phyloP scores from a whole-genome alignment of 192 early-diverging fungal species.

The Coemansia sp. region DNA sequence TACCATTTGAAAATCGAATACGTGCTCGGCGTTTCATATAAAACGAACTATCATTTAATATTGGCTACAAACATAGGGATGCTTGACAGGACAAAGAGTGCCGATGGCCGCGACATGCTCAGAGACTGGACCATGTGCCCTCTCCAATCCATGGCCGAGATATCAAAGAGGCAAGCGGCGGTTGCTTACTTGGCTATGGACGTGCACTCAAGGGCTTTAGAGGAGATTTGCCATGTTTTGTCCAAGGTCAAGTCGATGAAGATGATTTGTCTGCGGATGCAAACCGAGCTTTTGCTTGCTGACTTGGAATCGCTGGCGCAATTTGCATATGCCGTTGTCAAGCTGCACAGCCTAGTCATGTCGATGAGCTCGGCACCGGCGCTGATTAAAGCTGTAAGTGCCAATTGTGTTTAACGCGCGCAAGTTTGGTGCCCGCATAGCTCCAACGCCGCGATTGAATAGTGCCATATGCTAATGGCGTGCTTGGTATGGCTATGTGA shows the following conservation, averaged over 20 bases:
- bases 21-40: no score
- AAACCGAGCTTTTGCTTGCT: constrained; percentile 27
- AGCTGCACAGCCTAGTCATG: constrained; percentile 19
- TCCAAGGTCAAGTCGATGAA: constrained; percentile 23
- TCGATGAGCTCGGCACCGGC: constrained; percentile 13
- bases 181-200: constrained; percentile 8
- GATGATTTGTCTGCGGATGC: constrained; percentile 26
- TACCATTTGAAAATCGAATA: no score
- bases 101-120: constrained; percentile 34
- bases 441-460: no score
- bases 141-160: constrained; percentile 22
- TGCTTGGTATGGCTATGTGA: no score
- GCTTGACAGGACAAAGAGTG: constrained; percentile 38
- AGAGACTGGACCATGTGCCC: constrained; percentile 34
- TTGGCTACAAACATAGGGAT: no score
- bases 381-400: constrained; percentile 30
- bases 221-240: constrained; percentile 14
- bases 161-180: constrained; percentile 34
- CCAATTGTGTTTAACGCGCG: not conserved
- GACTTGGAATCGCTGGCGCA: constrained; percentile 41
- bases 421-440: no score
- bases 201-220: not conserved
- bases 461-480: no score
- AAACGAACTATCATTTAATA: no score
- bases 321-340: constrained; percentile 34